These are phyloP conservation scores for Cinnamomum micranthum DNA, from an alignment of 164 flowering plant species.

Conservation along the genomic window DNA sequence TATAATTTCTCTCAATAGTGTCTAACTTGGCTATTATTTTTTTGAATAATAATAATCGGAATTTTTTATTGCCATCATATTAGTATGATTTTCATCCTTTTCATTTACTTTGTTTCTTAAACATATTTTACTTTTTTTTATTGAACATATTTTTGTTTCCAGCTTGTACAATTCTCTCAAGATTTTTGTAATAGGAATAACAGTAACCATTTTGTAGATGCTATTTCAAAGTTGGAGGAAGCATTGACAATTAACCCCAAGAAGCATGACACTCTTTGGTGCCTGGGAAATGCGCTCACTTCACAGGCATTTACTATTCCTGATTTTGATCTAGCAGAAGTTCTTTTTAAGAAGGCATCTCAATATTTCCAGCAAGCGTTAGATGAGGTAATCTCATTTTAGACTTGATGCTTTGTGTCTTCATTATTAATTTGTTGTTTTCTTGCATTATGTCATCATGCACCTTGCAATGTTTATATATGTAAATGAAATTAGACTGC, in stretches of 20 bases:
- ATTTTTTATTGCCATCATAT: no score
- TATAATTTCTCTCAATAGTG: no score
- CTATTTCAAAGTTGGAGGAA: conserved; percentile 74
- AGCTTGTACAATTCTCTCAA: neutral
- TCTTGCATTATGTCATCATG: neutral
- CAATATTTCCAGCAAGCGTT: conserved; percentile 56
- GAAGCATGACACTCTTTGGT: conserved; percentile 84
- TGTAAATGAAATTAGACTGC: conserved; percentile 1
- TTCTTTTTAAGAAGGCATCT: conserved; percentile 53
- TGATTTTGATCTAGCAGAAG: conserved; percentile 52
- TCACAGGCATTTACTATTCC: conserved; percentile 66
- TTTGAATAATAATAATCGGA: no score
- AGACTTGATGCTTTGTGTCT: neutral
- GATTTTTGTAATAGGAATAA: no score
- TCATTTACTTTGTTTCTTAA: no score
- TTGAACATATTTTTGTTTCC: no score
- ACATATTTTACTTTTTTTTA: no score
- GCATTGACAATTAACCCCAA: conserved; percentile 56
- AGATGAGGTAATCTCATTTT: conserved; percentile 46
- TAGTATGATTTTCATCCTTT: no score
- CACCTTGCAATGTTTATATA: neutral
- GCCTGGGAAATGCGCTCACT: conserved; percentile 79
- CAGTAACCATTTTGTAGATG: conserved; percentile 31
- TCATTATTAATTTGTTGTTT: neutral
- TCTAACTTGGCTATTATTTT: no score